phyloP scores from a whole-genome alignment of 1,284 basidiomycete genomes.

The Inonotus obliquus region DNA sequence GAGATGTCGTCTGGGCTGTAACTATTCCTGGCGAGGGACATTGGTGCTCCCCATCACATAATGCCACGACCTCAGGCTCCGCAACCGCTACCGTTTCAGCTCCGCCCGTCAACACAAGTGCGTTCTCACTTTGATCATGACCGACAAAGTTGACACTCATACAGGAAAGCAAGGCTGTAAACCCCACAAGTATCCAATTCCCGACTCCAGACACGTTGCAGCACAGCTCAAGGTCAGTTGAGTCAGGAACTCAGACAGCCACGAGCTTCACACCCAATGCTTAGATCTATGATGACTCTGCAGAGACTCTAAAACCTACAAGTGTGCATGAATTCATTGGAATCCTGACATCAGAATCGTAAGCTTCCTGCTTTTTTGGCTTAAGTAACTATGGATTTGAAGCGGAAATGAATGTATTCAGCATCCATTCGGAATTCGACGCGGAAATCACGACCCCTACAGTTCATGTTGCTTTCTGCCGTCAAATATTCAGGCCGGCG shows the following conservation, averaged over 20 bases:
- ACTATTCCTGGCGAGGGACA: constrained; percentile 59
- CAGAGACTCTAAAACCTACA: constrained; percentile 48
- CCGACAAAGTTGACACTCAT: not conserved
- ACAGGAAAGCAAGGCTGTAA: constrained; percentile 19
- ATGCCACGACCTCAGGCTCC: not conserved
- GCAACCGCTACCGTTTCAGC: not conserved
- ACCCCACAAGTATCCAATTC: constrained; percentile 61
- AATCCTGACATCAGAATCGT: constrained; percentile 61
- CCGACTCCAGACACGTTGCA: constrained; percentile 50
- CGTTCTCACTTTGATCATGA: not conserved
- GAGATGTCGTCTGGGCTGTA: constrained; percentile 62
- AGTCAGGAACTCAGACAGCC: not conserved
- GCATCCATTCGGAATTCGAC: constrained; percentile 28
- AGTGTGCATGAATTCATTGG: constrained; percentile 65
- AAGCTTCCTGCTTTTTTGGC: constrained; percentile 28
- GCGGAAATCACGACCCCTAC: constrained; percentile 48
- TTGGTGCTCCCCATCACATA: constrained; percentile 33
- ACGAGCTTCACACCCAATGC: not conserved
- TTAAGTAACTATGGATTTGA: not conserved
- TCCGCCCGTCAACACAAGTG: not conserved
- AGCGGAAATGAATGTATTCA: not conserved
- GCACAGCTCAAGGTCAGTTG: constrained; percentile 59
- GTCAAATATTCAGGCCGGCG: constrained; percentile 36
- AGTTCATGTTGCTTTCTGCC: constrained; percentile 60
- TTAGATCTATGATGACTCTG: constrained; percentile 52